These are phyloP conservation scores for Ustulina deusta DNA, from an alignment of 2,329 filamentous ascomycete species.

Conservation along the genomic window DNA sequence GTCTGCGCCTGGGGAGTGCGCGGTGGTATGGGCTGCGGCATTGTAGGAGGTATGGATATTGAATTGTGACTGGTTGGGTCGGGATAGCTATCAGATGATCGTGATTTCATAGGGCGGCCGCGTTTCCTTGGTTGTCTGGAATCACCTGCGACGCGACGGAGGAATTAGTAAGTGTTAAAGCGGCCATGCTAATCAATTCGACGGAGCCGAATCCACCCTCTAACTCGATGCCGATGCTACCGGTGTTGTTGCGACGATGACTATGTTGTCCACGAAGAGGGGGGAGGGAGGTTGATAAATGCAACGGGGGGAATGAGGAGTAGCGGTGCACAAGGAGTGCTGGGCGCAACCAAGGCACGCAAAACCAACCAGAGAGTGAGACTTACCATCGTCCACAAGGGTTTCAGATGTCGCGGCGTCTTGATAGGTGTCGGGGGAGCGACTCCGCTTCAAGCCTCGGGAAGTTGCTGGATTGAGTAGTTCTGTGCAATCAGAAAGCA, in stretches of 20 bases:
- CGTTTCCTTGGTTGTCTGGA: slow-evolving; percentile 67
- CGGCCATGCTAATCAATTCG: slow-evolving; percentile 15
- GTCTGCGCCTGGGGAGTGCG: slow-evolving; percentile 67
- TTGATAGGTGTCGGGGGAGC: slow-evolving; percentile 76
- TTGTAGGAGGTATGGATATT: slow-evolving; percentile 61
- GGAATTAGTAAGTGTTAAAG: slow-evolving; percentile 41
- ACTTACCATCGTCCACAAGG: slow-evolving; percentile 81
- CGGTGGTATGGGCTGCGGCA: slow-evolving; percentile 58
- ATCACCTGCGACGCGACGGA: slow-evolving; percentile 55
- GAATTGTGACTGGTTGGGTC: slow-evolving; percentile 67
- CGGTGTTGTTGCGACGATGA: slow-evolving; percentile 5
- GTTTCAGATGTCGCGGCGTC: slow-evolving; percentile 65
- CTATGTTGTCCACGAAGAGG: background rate
- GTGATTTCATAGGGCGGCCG: slow-evolving; percentile 72
- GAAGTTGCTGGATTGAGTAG: slow-evolving; percentile 63
- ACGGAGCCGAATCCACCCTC: background rate
- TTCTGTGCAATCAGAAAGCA: slow-evolving; percentile 55
- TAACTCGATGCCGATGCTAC: slow-evolving; percentile 3
- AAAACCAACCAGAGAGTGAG: slow-evolving; percentile 52
- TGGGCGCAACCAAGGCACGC: slow-evolving; percentile 44
- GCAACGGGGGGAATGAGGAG: slow-evolving; percentile 3
- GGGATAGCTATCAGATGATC: slow-evolving; percentile 62
- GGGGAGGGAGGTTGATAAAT: background rate
- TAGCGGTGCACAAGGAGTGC: slow-evolving; percentile 10
- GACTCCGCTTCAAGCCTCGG: slow-evolving; percentile 82